Evolutionary conservation across 192 early-diverging fungal genomes (phyloP).

Genomic region (Neocallimastix lanati): DNA sequence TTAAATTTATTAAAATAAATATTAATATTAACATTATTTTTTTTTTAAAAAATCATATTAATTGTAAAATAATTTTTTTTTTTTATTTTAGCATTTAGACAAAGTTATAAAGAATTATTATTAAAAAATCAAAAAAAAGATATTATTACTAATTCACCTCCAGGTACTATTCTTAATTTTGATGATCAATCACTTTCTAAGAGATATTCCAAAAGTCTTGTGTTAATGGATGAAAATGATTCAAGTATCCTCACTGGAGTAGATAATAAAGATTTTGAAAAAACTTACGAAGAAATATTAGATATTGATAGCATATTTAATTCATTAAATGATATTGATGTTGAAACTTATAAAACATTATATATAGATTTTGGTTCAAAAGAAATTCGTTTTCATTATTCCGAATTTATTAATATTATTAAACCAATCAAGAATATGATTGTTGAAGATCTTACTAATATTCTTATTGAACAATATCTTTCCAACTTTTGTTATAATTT

Average conservation of each 20-base stretch:
- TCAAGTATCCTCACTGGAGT: neutral
- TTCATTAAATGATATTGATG: neutral
- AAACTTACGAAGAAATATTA: neutral
- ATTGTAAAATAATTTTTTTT: too few relatives aligned
- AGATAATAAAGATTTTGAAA: neutral
- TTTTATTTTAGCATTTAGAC: neutral
- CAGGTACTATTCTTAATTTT: neutral
- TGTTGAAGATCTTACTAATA: neutral
- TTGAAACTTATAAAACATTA: neutral
- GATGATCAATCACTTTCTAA: neutral
- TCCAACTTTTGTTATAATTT: neutral
- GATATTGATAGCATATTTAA: neutral
- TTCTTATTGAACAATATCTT: neutral
- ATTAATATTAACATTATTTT: too few relatives aligned
- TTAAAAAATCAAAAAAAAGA: neutral
- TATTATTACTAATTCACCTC: neutral
- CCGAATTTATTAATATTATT: neutral
- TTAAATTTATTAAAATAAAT: too few relatives aligned
- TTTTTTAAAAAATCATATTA: too few relatives aligned
- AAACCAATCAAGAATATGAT: neutral
- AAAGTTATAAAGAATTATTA: neutral
- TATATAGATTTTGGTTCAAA: neutral
- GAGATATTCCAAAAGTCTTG: neutral
- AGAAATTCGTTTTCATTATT: neutral
- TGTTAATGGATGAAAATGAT: neutral